These are phyloP conservation scores for Spiraea crenata DNA, from an alignment of 331 rosid genomes.

Conservation along the genomic window DNA sequence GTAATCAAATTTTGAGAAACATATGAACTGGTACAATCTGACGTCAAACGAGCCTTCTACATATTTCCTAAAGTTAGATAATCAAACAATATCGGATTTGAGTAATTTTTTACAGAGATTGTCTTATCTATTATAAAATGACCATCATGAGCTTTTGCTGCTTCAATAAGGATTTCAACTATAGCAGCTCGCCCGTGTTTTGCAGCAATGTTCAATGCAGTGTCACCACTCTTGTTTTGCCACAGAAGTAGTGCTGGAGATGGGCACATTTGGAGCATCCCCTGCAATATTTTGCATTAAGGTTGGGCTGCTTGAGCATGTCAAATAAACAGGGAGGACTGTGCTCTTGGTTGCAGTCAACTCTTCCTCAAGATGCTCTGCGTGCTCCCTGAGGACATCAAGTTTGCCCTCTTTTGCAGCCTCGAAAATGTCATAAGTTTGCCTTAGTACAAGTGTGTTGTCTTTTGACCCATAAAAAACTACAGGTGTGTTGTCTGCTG, in stretches of 20 bases:
- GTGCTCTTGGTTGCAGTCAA: slow-evolving; percentile 22
- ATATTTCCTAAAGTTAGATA: too few species aligned
- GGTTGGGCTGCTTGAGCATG: too few species aligned
- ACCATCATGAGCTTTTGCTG: not conserved
- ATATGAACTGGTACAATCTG: too few species aligned
- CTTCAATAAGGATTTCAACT: not conserved
- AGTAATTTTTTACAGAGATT: too few species aligned
- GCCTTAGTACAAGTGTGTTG: not conserved
- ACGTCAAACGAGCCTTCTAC: too few species aligned
- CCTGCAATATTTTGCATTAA: not conserved
- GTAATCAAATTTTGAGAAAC: too few species aligned
- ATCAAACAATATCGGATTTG: too few species aligned
- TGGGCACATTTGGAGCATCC: not conserved
- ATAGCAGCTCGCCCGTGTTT: slow-evolving; percentile 4
- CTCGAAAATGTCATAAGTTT: not conserved
- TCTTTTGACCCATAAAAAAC: too few species aligned
- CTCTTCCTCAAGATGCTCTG: not conserved
- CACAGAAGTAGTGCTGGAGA: not conserved
- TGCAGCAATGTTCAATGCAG: too few species aligned
- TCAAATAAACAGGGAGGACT: too few species aligned
- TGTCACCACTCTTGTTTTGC: slow-evolving; percentile 4
- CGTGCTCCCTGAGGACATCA: not conserved
- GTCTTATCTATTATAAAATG: too few species aligned
- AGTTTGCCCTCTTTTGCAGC: not conserved
- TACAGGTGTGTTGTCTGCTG: too few species aligned